These are phyloP conservation scores for Hygrophorus pudorinus DNA, from an alignment of 768 basidiomycete genomes.

Conservation along the genomic window DNA sequence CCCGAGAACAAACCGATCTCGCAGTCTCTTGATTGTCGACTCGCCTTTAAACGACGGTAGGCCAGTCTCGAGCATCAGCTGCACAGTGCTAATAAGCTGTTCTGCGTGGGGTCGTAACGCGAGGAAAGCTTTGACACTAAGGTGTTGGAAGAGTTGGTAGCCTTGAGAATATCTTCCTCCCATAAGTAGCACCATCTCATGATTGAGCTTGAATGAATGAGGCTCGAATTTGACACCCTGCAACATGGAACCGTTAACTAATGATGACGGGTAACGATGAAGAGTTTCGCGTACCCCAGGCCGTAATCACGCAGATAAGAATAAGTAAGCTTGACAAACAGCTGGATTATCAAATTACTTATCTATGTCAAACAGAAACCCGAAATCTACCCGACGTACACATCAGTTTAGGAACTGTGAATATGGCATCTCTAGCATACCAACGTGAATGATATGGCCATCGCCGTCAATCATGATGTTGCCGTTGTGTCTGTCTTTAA, in stretches of 20 bases:
- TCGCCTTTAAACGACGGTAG: conserved; percentile 98
- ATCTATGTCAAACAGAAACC: conserved; percentile 98
- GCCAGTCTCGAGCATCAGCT: conserved; percentile 91
- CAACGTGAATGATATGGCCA: conserved; percentile 94
- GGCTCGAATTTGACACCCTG: conserved; percentile 99
- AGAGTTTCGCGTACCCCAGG: conserved; percentile 45
- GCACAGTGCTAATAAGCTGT: conserved; percentile 79
- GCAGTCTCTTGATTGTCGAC: conserved; percentile 74
- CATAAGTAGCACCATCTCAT: conserved; percentile 98
- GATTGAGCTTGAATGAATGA: conserved; percentile 94
- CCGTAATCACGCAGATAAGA: conserved; percentile 30
- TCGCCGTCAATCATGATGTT: conserved; percentile 99
- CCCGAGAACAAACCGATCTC: conserved; percentile 77
- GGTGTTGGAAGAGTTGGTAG: conserved; percentile 86
- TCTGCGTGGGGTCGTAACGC: conserved; percentile 92
- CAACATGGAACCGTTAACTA: conserved; percentile 5
- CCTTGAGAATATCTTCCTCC: conserved; percentile 92
- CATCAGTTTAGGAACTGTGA: neutral
- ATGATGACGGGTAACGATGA: conserved; percentile 4
- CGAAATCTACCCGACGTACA: conserved; percentile 58
- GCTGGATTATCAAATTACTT: conserved; percentile 42
- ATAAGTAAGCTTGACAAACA: conserved; percentile 18
- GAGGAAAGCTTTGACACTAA: conserved; percentile 94
- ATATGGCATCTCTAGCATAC: conserved; percentile 30
- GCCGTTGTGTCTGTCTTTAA: conserved; percentile 98